A percentile compares a stretch with the other conserved stretches of the same genome.
Conservation (phyloP, 2,329 filamentous ascomycete genomes). For the Eurotiales sp. region DNA sequence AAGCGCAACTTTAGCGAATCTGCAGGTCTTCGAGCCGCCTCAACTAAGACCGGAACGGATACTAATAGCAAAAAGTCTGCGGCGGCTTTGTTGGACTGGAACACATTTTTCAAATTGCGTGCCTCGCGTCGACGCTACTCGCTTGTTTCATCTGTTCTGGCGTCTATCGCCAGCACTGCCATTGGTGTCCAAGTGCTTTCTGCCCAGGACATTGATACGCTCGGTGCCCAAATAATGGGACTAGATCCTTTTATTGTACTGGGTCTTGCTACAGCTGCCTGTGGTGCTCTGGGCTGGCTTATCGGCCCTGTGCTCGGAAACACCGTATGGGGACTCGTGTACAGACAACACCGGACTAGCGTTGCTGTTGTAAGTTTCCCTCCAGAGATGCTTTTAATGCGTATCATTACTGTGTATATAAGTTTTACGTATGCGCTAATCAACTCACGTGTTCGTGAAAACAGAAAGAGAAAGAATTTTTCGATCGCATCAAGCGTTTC, state of each 20-base stretch:
- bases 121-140: conserved; percentile 81
- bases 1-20: conserved; percentile 9
- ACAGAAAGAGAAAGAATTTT: conserved; percentile 92
- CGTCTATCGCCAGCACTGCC: conserved; percentile 60
- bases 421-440: no score
- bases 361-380: conserved; percentile 65
- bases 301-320: conserved; percentile 79
- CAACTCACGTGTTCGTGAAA: no score
- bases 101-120: conserved; percentile 87
- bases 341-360: conserved; percentile 65
- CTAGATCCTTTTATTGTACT: conserved; percentile 85
- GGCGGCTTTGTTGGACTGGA: conserved; percentile 66
- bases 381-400: no score
- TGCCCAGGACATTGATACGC: conserved; percentile 63
- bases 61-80: conserved; percentile 20
- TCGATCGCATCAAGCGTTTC: conserved; percentile 83
- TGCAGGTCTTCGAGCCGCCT: conserved; percentile 12
- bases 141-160: conserved; percentile 68
- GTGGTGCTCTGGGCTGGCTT: conserved; percentile 81
- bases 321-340: conserved; percentile 70
- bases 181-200: conserved; percentile 55
- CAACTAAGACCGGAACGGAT: conserved; percentile 24
- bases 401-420: no score
- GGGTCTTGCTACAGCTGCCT: conserved; percentile 73
- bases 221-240: conserved; percentile 66